Evolutionary conservation across 768 basidiomycete genomes (phyloP).

Genomic region (Cystobasidium ongulense): DNA sequence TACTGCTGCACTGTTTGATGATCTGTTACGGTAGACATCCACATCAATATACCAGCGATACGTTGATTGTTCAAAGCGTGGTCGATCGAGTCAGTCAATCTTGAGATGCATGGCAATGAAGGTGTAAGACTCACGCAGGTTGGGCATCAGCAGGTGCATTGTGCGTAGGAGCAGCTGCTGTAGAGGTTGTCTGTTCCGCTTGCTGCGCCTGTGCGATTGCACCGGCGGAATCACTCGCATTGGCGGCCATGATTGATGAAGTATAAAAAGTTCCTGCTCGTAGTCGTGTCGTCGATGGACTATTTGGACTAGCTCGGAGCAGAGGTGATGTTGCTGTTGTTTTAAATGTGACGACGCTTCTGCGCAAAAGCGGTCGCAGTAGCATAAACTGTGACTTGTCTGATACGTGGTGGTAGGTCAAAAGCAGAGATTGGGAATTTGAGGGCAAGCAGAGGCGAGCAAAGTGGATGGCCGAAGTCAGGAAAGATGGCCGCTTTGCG

Average conservation of each 20-base stretch:
- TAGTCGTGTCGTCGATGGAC: background rate
- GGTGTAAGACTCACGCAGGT: slow-evolving; percentile 2
- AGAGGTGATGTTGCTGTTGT: background rate
- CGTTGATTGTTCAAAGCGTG: too few species aligned
- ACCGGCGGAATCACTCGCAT: slow-evolving; percentile 2
- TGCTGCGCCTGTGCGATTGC: slow-evolving; percentile 24
- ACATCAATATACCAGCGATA: too few species aligned
- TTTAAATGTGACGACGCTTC: background rate
- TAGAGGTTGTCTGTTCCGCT: background rate
- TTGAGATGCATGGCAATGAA: background rate
- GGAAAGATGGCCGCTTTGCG: too few species aligned
- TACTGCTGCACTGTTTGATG: slow-evolving; percentile 15
- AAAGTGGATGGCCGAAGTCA: too few species aligned
- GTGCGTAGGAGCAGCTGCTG: slow-evolving; percentile 16
- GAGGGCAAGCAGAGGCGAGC: background rate
- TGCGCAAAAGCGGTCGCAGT: slow-evolving; percentile 6
- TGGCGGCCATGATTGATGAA: background rate
- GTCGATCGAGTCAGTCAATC: background rate
- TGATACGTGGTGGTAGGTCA: too few species aligned
- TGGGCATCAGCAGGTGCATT: slow-evolving; percentile 12
- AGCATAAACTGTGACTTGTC: background rate
- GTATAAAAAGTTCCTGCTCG: background rate
- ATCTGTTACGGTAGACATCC: too few species aligned
- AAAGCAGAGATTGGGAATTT: background rate
- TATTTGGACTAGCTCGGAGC: background rate